Conservation (phyloP, 306 rosid species). For the Cicer chorassanicum region DNA sequence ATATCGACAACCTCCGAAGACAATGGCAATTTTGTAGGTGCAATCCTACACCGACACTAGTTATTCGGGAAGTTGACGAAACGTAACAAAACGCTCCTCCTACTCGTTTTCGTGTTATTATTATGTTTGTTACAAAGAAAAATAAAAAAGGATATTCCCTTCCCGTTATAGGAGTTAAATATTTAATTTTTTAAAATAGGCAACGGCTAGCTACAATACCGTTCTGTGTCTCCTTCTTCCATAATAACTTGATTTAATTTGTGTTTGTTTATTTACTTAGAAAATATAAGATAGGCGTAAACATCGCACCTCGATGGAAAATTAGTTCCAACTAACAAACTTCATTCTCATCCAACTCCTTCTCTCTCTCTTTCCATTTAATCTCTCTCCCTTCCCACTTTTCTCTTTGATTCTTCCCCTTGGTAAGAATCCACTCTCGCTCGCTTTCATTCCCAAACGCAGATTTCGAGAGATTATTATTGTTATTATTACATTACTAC, state of each 20-base stretch:
- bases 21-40: too few species aligned
- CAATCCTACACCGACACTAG: too few species aligned
- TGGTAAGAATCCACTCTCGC: slow-evolving; percentile 77
- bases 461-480: slow-evolving; percentile 37
- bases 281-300: slow-evolving; percentile 45
- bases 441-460: slow-evolving; percentile 37
- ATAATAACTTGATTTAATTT: too few species aligned
- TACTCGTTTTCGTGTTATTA: too few species aligned
- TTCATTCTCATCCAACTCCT: not conserved
- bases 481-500: not conserved
- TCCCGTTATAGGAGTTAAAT: slow-evolving; percentile 38
- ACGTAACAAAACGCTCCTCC: too few species aligned
- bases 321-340: slow-evolving; percentile 24
- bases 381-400: slow-evolving; percentile 48
- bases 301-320: slow-evolving; percentile 34
- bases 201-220: slow-evolving; percentile 65
- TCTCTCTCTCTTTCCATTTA: slow-evolving; percentile 45
- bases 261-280: too few species aligned
- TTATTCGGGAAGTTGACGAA: too few species aligned
- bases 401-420: slow-evolving; percentile 67
- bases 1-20: too few species aligned
- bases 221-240: slow-evolving; percentile 5
- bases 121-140: too few species aligned
- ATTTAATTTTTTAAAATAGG: slow-evolving; percentile 41
- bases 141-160: too few species aligned